These are phyloP conservation scores for Hortaea werneckii DNA, from an alignment of 2,329 filamentous ascomycete genomes.

Conservation along the genomic window DNA sequence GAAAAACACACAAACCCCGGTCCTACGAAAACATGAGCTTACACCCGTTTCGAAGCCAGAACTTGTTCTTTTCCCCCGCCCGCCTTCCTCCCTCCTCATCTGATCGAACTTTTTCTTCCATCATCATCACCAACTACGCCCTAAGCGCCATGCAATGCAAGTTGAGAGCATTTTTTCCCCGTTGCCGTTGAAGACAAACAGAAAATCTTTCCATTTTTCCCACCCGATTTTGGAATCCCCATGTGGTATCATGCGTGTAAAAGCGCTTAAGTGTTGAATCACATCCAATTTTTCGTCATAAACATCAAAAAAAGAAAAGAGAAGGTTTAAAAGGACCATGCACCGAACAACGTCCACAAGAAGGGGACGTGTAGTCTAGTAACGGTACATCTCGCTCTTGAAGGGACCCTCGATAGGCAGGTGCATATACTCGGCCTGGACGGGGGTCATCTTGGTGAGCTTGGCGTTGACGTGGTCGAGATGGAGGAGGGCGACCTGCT, in stretches of 20 bases:
- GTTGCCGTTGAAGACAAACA: constrained; percentile 11
- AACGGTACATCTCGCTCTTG: constrained; percentile 87
- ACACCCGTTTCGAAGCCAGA: too few species aligned
- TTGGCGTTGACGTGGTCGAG: constrained; percentile 88
- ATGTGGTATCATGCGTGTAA: constrained; percentile 8
- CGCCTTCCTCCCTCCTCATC: too few species aligned
- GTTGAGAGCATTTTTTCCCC: neutral
- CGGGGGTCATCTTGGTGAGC: constrained; percentile 72
- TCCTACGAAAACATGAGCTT: too few species aligned
- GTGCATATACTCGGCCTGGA: constrained; percentile 92
- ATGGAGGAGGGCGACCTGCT: constrained; percentile 95
- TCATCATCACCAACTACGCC: neutral
- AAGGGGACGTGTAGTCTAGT: constrained; percentile 41
- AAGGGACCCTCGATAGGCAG: constrained; percentile 78
- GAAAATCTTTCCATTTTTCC: too few species aligned
- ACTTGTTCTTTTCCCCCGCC: neutral
- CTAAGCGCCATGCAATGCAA: constrained; percentile 7
- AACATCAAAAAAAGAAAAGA: neutral
- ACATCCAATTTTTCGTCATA: neutral
- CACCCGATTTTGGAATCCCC: too few species aligned
- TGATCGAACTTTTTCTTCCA: too few species aligned
- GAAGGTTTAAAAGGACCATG: neutral
- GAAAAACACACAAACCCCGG: too few species aligned
- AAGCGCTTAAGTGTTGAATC: constrained; percentile 8
- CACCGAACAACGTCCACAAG: neutral